Evolutionary conservation across 306 rosid species (phyloP).

Genomic region (Inga oerstediana): DNA sequence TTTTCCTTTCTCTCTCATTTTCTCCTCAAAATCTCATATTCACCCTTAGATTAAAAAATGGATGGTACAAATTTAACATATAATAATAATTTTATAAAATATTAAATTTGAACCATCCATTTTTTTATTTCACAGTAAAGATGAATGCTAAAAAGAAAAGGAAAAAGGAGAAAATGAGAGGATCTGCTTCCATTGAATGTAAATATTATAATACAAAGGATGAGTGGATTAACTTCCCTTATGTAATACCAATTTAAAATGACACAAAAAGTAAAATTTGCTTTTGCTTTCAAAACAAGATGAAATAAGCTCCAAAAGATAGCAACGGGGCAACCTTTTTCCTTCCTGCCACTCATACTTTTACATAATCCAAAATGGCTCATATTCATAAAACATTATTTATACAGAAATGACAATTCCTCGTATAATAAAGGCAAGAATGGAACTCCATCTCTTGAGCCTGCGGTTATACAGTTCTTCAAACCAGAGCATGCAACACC

Average conservation of each 20-base stretch:
- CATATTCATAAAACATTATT: not conserved
- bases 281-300: not conserved
- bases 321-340: not conserved
- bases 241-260: not conserved
- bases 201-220: not conserved
- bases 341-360: not conserved
- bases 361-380: not conserved
- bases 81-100: too few species aligned
- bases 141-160: too few species aligned
- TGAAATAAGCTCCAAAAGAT: not conserved
- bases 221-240: not conserved
- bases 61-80: too few species aligned
- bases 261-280: not conserved
- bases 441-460: not conserved
- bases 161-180: too few species aligned
- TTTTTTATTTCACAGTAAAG: too few species aligned
- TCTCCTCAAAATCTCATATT: too few species aligned
- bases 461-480: not conserved
- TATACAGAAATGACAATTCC: not conserved
- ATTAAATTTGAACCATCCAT: too few species aligned
- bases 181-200: too few species aligned
- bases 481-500: not conserved
- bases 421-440: not conserved
- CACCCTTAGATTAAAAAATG: too few species aligned
- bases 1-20: too few species aligned